A percentile compares a stretch with the other conserved stretches of the same genome.
phyloP scores from a whole-genome alignment of 345 rosid species.

The Fremontodendron californicum region DNA sequence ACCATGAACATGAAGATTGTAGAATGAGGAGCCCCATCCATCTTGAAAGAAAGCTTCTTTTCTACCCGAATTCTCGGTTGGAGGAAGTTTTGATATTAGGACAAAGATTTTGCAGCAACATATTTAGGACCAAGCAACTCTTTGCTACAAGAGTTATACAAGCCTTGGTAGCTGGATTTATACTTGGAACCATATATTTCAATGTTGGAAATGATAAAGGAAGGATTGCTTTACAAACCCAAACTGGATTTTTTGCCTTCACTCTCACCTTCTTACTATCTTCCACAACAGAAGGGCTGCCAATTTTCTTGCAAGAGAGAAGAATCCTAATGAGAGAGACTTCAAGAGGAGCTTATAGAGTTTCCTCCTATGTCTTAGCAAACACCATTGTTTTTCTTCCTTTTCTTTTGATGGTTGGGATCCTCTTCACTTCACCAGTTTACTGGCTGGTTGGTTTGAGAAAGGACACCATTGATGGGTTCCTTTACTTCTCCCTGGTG shows the following conservation, averaged over 20 bases:
- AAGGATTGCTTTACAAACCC: constrained; percentile 44
- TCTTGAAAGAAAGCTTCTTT: constrained; percentile 32
- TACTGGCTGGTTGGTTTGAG: constrained; percentile 88
- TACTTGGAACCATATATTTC: constrained; percentile 40
- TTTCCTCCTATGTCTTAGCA: constrained; percentile 66
- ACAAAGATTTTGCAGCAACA: constrained; percentile 71
- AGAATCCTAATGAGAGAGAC: constrained; percentile 77
- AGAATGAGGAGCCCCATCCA: not conserved
- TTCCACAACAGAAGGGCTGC: constrained; percentile 86
- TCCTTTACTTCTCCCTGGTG: constrained; percentile 66
- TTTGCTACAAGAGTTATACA: constrained; percentile 27
- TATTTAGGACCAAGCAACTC: constrained; percentile 76
- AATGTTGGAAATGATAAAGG: constrained; percentile 54
- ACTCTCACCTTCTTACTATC: constrained; percentile 80
- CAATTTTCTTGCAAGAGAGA: constrained; percentile 81
- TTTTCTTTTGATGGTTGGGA: constrained; percentile 56
- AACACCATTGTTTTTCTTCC: constrained; percentile 71
- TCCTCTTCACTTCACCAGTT: constrained; percentile 76
- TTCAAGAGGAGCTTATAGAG: constrained; percentile 76
- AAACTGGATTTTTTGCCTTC: constrained; percentile 78
- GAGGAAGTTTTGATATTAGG: constrained; percentile 65
- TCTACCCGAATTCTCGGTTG: constrained; percentile 42
- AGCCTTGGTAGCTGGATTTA: constrained; percentile 5
- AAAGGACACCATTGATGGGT: constrained; percentile 45
- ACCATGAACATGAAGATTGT: not conserved